A percentile compares a stretch with the other conserved stretches of the same genome.
phyloP scores from a whole-genome alignment of 352 stramenopile genomes.

The Pythium aquatile region DNA sequence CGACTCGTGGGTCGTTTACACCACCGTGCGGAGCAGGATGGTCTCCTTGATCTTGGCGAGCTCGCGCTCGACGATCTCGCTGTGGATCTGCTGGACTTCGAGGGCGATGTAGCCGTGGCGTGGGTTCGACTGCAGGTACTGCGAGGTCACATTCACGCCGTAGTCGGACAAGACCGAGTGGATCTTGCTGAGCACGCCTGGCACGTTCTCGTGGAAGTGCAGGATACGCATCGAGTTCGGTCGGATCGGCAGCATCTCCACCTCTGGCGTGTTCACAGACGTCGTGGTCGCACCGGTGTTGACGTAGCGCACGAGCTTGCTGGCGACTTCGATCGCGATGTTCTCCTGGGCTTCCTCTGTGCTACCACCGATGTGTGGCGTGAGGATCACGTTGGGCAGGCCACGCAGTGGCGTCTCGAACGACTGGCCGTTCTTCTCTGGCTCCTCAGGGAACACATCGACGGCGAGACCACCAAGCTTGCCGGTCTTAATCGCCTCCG shows the following conservation, averaged over 20 bases:
- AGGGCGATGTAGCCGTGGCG: slow-evolving; percentile 82
- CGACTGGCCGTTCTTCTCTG: slow-evolving; percentile 76
- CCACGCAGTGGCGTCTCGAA: slow-evolving; percentile 88
- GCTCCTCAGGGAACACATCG: slow-evolving; percentile 90
- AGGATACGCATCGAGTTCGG: slow-evolving; percentile 82
- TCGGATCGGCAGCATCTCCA: slow-evolving; percentile 75
- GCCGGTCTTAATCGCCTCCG: slow-evolving; percentile 83
- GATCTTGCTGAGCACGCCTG: slow-evolving; percentile 85
- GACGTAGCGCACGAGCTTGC: slow-evolving; percentile 80
- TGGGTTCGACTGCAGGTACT: slow-evolving; percentile 82
- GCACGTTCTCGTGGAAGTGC: slow-evolving; percentile 86
- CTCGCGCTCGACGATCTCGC: slow-evolving; percentile 76
- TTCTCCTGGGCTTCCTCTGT: slow-evolving; percentile 96
- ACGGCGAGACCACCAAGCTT: slow-evolving; percentile 83
- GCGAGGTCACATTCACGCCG: slow-evolving; percentile 83
- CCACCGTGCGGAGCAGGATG: slow-evolving; percentile 75
- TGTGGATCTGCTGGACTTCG: slow-evolving; percentile 80
- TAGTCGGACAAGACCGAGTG: slow-evolving; percentile 82
- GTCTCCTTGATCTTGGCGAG: slow-evolving; percentile 86
- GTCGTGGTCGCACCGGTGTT: slow-evolving; percentile 81
- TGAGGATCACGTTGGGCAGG: slow-evolving; percentile 92
- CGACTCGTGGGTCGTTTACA: slow-evolving; percentile 33
- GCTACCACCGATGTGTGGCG: slow-evolving; percentile 94
- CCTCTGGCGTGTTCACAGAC: slow-evolving; percentile 76
- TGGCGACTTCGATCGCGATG: slow-evolving; percentile 80